phyloP scores from a whole-genome alignment of 2,329 filamentous ascomycete genomes.

The Colletotrichum coccodes region DNA sequence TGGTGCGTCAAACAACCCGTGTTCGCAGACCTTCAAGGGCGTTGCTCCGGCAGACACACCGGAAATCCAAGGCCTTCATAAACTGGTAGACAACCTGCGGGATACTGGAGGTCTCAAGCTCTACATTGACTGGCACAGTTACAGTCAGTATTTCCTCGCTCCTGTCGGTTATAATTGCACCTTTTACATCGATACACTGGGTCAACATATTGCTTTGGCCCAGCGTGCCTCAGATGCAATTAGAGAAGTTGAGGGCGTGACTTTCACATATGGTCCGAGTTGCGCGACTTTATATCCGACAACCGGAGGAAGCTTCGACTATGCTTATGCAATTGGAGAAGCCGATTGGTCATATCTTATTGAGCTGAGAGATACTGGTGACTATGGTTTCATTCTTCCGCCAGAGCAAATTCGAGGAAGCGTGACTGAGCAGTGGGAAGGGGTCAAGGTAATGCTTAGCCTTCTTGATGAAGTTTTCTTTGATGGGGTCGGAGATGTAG shows the following conservation, averaged over 20 bases:
- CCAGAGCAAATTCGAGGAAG: constrained; percentile 47
- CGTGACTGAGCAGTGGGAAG: constrained; percentile 46
- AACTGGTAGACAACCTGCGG: constrained; percentile 43
- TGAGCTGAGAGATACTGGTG: constrained; percentile 46
- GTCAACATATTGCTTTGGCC: constrained; percentile 47
- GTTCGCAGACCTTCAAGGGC: constrained; percentile 56
- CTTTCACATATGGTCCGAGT: constrained; percentile 47
- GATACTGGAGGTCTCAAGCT: constrained; percentile 50
- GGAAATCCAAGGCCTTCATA: constrained; percentile 56
- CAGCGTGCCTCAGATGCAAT: constrained; percentile 23
- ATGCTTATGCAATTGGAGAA: constrained; percentile 37
- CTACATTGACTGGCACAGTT: constrained; percentile 60
- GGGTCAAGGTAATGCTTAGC: constrained; percentile 44
- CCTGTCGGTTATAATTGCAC: constrained; percentile 57
- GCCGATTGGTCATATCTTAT: constrained; percentile 50
- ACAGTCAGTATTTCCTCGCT: constrained; percentile 53
- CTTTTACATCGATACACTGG: constrained; percentile 48
- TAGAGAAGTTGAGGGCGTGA: constrained; percentile 35
- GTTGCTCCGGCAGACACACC: constrained; percentile 51
- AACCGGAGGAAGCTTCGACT: constrained; percentile 42
- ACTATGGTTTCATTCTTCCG: constrained; percentile 49
- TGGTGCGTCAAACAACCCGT: constrained; percentile 59
- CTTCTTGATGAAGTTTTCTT: constrained; percentile 48
- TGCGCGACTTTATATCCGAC: constrained; percentile 49
- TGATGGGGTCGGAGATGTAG: constrained; percentile 36